These are phyloP conservation scores for Fusarium compactum DNA, from an alignment of 2,329 filamentous ascomycete species.

Conservation along the genomic window DNA sequence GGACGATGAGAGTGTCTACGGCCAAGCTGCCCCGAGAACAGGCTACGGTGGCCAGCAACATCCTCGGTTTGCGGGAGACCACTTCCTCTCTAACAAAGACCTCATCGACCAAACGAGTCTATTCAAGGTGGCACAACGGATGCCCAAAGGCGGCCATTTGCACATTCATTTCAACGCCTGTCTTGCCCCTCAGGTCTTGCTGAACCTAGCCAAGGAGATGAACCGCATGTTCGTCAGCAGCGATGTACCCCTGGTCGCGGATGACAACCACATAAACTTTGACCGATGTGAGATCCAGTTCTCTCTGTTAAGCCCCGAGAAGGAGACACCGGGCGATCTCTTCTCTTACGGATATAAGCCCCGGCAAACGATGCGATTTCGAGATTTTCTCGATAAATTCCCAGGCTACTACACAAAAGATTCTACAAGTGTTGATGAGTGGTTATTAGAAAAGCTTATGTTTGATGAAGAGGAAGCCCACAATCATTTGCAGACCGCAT, in stretches of 20 bases:
- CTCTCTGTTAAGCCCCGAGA: slow-evolving; percentile 59
- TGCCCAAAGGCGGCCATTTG: slow-evolving; percentile 79
- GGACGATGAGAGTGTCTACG: slow-evolving; percentile 56
- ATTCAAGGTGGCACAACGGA: slow-evolving; percentile 65
- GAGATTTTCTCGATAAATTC: slow-evolving; percentile 56
- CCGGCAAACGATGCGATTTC: slow-evolving; percentile 59
- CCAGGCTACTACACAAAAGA: slow-evolving; percentile 41
- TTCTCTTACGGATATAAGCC: slow-evolving; percentile 63
- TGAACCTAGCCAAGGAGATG: slow-evolving; percentile 67
- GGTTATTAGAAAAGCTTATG: slow-evolving; percentile 72
- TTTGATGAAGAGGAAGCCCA: slow-evolving; percentile 72
- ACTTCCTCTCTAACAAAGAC: slow-evolving; percentile 68
- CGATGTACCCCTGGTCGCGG: slow-evolving; percentile 58
- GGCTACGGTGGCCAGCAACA: slow-evolving; percentile 61
- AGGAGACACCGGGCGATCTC: slow-evolving; percentile 57
- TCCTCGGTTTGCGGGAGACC: slow-evolving; percentile 62
- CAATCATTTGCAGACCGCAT: slow-evolving; percentile 60
- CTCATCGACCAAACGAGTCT: slow-evolving; percentile 68
- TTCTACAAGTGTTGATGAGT: slow-evolving; percentile 56
- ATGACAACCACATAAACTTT: slow-evolving; percentile 58
- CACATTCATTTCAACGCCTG: slow-evolving; percentile 86
- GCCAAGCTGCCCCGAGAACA: slow-evolving; percentile 43
- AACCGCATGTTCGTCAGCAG: slow-evolving; percentile 78
- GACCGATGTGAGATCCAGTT: slow-evolving; percentile 72
- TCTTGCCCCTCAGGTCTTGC: slow-evolving; percentile 69